Conservation (phyloP, 345 rosid genomes). For the Balakata baccata region DNA sequence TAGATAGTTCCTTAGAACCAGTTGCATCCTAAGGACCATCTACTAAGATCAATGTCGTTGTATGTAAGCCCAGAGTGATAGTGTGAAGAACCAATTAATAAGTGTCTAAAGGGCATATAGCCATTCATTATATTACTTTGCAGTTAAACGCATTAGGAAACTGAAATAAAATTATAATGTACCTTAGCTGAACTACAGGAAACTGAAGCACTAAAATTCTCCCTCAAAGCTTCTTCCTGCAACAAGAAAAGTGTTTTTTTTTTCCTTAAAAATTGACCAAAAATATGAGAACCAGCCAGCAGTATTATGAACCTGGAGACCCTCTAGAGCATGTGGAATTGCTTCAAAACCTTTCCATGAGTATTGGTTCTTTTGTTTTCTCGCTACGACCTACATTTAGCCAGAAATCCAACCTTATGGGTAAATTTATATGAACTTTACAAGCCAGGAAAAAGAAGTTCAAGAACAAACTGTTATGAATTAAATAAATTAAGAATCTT, state of each 20-base stretch:
- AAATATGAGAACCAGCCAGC: background rate
- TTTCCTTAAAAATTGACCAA: background rate
- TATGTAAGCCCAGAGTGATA: background rate
- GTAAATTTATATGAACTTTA: background rate
- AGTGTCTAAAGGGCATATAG: background rate
- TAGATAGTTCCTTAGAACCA: background rate
- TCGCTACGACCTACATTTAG: slow-evolving; percentile 55
- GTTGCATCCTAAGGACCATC: background rate
- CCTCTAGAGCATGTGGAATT: slow-evolving; percentile 54
- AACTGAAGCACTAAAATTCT: slow-evolving; percentile 42
- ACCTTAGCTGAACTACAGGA: slow-evolving; percentile 44
- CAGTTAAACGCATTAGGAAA: background rate
- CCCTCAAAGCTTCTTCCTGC: slow-evolving; percentile 57
- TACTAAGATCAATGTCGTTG: background rate
- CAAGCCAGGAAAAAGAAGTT: too few relatives aligned
- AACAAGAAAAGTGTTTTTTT: slow-evolving; percentile 8
- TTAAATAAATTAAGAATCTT: slow-evolving; percentile 16
- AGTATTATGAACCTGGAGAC: slow-evolving; percentile 42
- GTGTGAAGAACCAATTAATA: background rate
- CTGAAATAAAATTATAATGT: slow-evolving; percentile 6
- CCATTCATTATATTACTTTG: background rate
- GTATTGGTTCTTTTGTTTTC: slow-evolving; percentile 71
- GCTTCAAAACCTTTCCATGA: slow-evolving; percentile 71
- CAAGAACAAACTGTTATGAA: background rate
- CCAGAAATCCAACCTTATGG: background rate